Base-by-base conservation (phyloP, 31 red algal species). In the Endocladia muricata region DNA sequence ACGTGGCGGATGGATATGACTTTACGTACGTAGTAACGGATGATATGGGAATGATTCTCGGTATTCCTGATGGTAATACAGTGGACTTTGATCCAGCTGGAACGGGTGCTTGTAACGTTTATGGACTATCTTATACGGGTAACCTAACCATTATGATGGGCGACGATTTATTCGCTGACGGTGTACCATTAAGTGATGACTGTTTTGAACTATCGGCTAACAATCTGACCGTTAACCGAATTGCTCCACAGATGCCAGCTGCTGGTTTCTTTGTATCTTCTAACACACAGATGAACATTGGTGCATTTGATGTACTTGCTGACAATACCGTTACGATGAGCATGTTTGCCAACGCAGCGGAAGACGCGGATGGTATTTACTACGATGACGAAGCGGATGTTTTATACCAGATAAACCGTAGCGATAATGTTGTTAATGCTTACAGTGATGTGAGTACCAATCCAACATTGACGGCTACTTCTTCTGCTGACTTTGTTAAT, bases 401-500 rank as follows among this genome's bases (percentile, higher is more conserved):
- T 22, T 30, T 64, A 25, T 64, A 64, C 26, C 60, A 64, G 25
- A 21, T 64, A 64, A 64, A 64, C 26, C 13, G 60, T 21, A 25
- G n/a, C 15, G 60, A 15, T 21, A 64, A 64, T 64, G n/a, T 64
- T 21, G 26, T 64, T 64, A 28, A 64, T 30, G 15, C 25, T 11
- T 64, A 64, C 26, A 28, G n/a, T 21, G 26, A 28, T 30, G 26
- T 30, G 13, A 21, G 17, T 25, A 64, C 15, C 26, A 28, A 28
- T 22, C 13, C 60, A 64, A 11, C 15, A 25, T 30, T 21, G 11
- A 30, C 25, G 60, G 25, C 25, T 11, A 22, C n/a, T 30, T 64
- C 60, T 28, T 25, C 60, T 64, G 13, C 60, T 64, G 25, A 64
- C 26, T 64, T 64, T 64, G 26, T 64, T 28, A 64, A 64, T 64